phyloP scores from a whole-genome alignment of 805 yeast genomes.

The Ogataea salicorniae region DNA sequence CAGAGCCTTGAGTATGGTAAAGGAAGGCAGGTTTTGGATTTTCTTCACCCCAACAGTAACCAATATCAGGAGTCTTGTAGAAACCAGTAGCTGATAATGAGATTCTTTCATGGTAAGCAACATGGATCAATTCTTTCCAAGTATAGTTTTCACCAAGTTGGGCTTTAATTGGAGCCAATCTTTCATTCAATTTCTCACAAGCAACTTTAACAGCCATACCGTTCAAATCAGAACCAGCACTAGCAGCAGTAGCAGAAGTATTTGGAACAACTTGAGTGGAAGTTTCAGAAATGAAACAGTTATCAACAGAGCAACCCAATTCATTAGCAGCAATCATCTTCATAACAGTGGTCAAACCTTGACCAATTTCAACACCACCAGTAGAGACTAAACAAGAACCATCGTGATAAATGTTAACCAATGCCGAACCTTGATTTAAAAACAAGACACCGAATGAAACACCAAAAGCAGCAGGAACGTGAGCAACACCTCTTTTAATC shows the following conservation, averaged over 20 bases:
- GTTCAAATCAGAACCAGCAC: conserved; percentile 44
- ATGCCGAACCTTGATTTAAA: conserved; percentile 44
- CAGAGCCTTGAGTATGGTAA: conserved; percentile 43
- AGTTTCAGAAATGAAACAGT: conserved; percentile 40
- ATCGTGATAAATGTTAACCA: conserved; percentile 40
- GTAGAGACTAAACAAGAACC: conserved; percentile 43
- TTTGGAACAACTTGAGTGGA: conserved; percentile 44
- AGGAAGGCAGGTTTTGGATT: conserved; percentile 42
- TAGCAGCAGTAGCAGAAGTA: conserved; percentile 45
- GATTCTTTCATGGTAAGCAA: conserved; percentile 41
- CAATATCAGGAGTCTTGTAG: conserved; percentile 46
- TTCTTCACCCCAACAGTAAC: conserved; percentile 36
- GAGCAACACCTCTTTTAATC: conserved; percentile 43
- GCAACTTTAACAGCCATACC: conserved; percentile 47
- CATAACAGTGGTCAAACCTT: conserved; percentile 45
- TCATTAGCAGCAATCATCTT: conserved; percentile 42
- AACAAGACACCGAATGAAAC: conserved; percentile 41
- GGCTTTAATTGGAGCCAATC: conserved; percentile 36
- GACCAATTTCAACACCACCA: conserved; percentile 49
- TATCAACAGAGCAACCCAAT: conserved; percentile 35
- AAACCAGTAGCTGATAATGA: conserved; percentile 45
- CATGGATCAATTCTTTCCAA: conserved; percentile 36
- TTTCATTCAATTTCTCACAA: conserved; percentile 38
- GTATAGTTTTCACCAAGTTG: conserved; percentile 32
- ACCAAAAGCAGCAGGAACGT: conserved; percentile 44